Evolutionary conservation across 140 eudicot species (phyloP), one percentile per base, ranked within the genome.

Genomic region (Stevia rebaudiana): DNA sequence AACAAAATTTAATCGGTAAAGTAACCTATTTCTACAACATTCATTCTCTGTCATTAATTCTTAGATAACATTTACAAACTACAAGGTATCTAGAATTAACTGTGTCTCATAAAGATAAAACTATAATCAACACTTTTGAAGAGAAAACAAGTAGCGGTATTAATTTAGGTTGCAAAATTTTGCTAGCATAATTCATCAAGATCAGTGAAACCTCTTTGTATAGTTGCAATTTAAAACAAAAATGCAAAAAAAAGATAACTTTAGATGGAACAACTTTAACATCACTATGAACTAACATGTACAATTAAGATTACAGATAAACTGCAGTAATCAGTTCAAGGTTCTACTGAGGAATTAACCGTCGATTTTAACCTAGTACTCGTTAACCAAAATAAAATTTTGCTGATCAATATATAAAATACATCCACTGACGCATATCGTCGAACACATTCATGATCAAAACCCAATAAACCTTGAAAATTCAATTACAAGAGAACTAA

Each of bases 391-490:
- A 49, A 25, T 30, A 19, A 56, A 56, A 30, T 11, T 40, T 46
- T 69, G 35, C 11, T 31, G 47, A 44, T 47, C 28, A 0, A 22
- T 48, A 4, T 13, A 19, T 11, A 48, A 47, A 33, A 48, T n/a
- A 23, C 22, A 41, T 8, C 9, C 41, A 63, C 39, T 33, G 33
- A 42, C 5, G 74, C 74, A 69, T 57, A 6, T 56, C 24, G 15
- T 55, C 67, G 36, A 69, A 69, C 59, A 30, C 35, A 39, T 56
- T 42, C 8, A 37, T 5, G 8, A 56, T 69, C 49, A 68, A 2
- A 39, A 23, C 17, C 7, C 15, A 23, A 1, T 12, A 51, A 37
- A 47, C 63, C 49, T 25, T 52, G 13, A 9, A 53, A 54, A 40
- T 31, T 44, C 17, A 21, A 40, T 23, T 12, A 22, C 21, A 61